These are phyloP conservation scores for Phytophthora tubulina DNA, from an alignment of 352 stramenopile genomes.

Conservation along the genomic window DNA sequence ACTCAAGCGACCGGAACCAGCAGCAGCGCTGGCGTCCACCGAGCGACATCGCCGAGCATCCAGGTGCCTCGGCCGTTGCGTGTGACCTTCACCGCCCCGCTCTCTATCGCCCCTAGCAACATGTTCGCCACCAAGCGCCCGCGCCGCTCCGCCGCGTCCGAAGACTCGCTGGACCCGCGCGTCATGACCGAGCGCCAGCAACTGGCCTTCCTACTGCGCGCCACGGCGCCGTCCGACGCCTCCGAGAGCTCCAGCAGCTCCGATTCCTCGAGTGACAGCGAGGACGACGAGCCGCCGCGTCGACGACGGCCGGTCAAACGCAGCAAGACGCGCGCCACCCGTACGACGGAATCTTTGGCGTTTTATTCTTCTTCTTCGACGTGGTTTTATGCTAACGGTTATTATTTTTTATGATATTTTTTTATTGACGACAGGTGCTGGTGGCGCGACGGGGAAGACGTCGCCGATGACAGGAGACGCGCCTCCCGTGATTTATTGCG, in stretches of 20 bases:
- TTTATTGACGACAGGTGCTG: conserved; percentile 13
- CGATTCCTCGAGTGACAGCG: conserved; percentile 44
- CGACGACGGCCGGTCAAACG: conserved; percentile 39
- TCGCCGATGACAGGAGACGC: conserved; percentile 30
- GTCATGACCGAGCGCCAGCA: conserved; percentile 90
- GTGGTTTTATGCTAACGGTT: conserved; percentile 12
- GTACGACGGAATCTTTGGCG: conserved; percentile 29
- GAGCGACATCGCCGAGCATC: conserved; percentile 43
- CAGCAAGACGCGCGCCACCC: conserved; percentile 35
- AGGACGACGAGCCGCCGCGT: conserved; percentile 33
- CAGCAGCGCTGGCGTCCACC: conserved; percentile 42
- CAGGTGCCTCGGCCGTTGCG: conserved; percentile 24
- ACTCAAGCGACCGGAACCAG: conserved; percentile 19
- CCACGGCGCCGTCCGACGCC: conserved; percentile 67
- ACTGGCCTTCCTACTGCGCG: conserved; percentile 82
- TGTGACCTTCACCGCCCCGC: conserved; percentile 4
- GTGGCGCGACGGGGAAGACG: conserved; percentile 30
- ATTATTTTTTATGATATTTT: conserved; percentile 16
- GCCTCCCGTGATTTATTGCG: conserved; percentile 47
- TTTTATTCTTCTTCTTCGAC: conserved; percentile 7
- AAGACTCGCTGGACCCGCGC: conserved; percentile 58
- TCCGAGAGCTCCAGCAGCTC: conserved; percentile 40
- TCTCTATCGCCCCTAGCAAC: not conserved
- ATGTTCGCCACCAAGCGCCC: conserved; percentile 46
- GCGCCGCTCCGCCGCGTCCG: conserved; percentile 33